phyloP scores from a whole-genome alignment of 257 asterid genomes.

The Solanum bulbocastanum region DNA sequence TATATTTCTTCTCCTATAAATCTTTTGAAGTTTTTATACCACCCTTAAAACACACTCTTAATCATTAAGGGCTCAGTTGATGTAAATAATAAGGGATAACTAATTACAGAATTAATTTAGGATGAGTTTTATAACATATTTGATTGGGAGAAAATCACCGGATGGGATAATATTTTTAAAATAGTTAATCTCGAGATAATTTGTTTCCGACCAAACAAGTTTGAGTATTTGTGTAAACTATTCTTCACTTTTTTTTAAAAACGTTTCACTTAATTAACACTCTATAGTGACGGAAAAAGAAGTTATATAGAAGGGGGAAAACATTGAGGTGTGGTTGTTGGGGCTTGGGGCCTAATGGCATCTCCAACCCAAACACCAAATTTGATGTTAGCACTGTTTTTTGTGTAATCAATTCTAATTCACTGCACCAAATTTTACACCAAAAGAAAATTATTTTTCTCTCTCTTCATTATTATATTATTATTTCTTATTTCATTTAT shows the following conservation, averaged over 20 bases:
- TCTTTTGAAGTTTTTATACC: background rate
- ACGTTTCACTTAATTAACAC: background rate
- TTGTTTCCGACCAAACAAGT: too few relatives aligned
- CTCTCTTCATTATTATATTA: too few relatives aligned
- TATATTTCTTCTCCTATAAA: background rate
- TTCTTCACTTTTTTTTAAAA: background rate
- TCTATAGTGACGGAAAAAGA: background rate
- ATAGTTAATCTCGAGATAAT: too few relatives aligned
- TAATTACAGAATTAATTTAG: too few relatives aligned
- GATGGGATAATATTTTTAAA: too few relatives aligned
- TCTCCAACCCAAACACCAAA: too few relatives aligned
- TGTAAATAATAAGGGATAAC: background rate
- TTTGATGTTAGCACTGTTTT: too few relatives aligned
- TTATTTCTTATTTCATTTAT: too few relatives aligned
- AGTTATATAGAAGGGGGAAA: too few relatives aligned
- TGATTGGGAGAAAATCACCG: background rate
- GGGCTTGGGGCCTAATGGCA: background rate
- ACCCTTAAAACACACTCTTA: background rate
- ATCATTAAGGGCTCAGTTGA: background rate
- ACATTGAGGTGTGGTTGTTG: background rate
- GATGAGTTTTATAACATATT: background rate
- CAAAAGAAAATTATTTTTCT: too few relatives aligned
- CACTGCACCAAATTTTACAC: too few relatives aligned
- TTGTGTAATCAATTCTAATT: too few relatives aligned
- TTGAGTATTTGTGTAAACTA: background rate